Base-by-base conservation (phyloP, 257 asterid species). In the Penstemon eatonii region DNA sequence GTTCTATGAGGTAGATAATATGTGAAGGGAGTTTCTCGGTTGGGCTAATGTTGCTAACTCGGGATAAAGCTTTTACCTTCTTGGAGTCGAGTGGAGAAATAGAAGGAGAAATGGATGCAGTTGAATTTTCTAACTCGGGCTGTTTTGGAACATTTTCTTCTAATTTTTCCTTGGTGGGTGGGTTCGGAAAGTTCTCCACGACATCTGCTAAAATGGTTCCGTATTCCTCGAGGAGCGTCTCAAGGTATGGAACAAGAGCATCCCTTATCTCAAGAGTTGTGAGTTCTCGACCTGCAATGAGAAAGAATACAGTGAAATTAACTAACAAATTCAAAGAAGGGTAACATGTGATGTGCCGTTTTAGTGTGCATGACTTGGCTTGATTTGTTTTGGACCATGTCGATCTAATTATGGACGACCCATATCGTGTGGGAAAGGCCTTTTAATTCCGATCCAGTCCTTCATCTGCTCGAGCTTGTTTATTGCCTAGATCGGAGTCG, bases 241-340 rank as follows among this genome's bases (percentile, higher is more conserved):
- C 87, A 19, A 93, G 96, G 83, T 86, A 90, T 4, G 96, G 96
- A 68, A 78, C 84, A 43, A 93, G 96, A 68, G 99, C 91, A 44
- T 88, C 96, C 75, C 97, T 81, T 54, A 93, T 93, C 83, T 93
- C 97, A 49, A 88, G 88, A 36, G 97, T 90, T 38, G 99, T 88
- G 70, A 93, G 97, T 78, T 90, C 97, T 56, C 97, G 82, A 50
- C 99, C 99, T 93, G 83, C 73, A 73, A 67, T 51, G 15, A 43
- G 63, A 53, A 56, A 72, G 53, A 58, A 73, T 40, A 75, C 12
- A 33, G 19, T 41, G 33, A 13, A 60, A 62, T 37, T 55, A 41
- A 43, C 46, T 42, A 10, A 18, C 33, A 61, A 63, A 72, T 54
- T 44, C 63, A 59, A 43, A 43, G 39, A 55, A 57, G 54, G 55